These are phyloP conservation scores for Lotmaria passim DNA, from an alignment of 208 protist genomes.

Conservation along the genomic window DNA sequence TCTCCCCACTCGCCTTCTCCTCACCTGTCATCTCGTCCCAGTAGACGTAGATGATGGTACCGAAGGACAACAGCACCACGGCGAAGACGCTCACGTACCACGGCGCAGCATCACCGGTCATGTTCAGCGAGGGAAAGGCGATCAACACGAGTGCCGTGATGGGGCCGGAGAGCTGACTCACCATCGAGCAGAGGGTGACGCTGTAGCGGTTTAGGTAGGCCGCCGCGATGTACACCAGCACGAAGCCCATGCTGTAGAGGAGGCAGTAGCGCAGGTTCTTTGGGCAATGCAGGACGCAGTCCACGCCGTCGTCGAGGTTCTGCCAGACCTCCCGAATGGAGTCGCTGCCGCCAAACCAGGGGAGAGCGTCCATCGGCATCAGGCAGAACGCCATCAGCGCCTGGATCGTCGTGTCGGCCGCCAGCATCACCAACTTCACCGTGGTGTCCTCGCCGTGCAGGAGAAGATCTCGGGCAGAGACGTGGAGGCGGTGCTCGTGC, in stretches of 20 bases:
- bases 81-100: constrained; percentile 52
- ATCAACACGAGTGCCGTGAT: constrained; percentile 61
- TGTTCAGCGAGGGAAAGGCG: constrained; percentile 48
- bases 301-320: constrained; percentile 43
- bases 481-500: constrained; percentile 16
- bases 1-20: constrained; percentile 46
- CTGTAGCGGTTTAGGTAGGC: constrained; percentile 73
- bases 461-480: constrained; percentile 4
- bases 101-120: constrained; percentile 37
- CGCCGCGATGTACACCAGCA: constrained; percentile 50
- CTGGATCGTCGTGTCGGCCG: constrained; percentile 49
- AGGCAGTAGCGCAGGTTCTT: constrained; percentile 62
- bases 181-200: constrained; percentile 72
- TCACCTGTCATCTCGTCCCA: constrained; percentile 54
- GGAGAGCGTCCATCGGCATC: constrained; percentile 60
- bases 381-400: constrained; percentile 36
- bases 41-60: constrained; percentile 54
- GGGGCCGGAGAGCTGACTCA: constrained; percentile 58
- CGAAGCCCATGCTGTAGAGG: constrained; percentile 56
- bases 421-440: constrained; percentile 71
- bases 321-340: constrained; percentile 39
- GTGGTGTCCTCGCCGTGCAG: constrained; percentile 49
- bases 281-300: constrained; percentile 50
- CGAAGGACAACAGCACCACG: constrained; percentile 34
- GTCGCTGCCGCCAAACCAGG: constrained; percentile 56